Conservation (phyloP, 2,329 filamentous ascomycete genomes). For the Aurifilum marmelostoma region DNA sequence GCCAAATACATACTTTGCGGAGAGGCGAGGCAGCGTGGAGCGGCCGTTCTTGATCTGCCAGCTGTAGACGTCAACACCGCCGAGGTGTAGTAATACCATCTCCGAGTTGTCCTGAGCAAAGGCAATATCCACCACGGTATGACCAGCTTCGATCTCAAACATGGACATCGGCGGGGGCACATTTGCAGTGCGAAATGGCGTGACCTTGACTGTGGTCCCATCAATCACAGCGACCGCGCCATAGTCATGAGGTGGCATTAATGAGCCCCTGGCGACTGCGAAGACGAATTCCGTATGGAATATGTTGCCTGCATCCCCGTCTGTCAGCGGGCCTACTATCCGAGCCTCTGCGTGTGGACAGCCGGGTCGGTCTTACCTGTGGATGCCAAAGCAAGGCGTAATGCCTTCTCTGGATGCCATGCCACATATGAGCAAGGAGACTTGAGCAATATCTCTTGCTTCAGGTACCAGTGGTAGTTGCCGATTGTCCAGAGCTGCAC, state of each 20-base stretch:
- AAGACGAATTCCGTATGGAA: constrained; percentile 70
- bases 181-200: constrained; percentile 81
- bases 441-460: constrained; percentile 73
- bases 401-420: constrained; percentile 87
- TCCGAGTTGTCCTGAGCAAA: constrained; percentile 67
- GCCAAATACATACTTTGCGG: constrained; percentile 45
- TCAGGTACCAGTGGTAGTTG: constrained; percentile 98
- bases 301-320: constrained; percentile 41
- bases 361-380: constrained; percentile 46
- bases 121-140: constrained; percentile 72
- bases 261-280: constrained; percentile 68
- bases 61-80: constrained; percentile 68
- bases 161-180: constrained; percentile 92
- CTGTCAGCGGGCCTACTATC: constrained; percentile 1
- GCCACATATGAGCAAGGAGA: constrained; percentile 42
- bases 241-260: constrained; percentile 71
- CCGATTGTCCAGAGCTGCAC: constrained; percentile 96
- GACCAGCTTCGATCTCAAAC: constrained; percentile 67
- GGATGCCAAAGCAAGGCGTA: constrained; percentile 65
- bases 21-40: constrained; percentile 48
- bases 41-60: constrained; percentile 67
- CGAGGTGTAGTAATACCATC: constrained; percentile 73
- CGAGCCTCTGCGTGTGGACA: neutral
- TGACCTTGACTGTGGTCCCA: constrained; percentile 77
- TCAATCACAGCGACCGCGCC: constrained; percentile 85